These are phyloP conservation scores for Zangia roseola DNA, from an alignment of 768 basidiomycete genomes.

Conservation along the genomic window DNA sequence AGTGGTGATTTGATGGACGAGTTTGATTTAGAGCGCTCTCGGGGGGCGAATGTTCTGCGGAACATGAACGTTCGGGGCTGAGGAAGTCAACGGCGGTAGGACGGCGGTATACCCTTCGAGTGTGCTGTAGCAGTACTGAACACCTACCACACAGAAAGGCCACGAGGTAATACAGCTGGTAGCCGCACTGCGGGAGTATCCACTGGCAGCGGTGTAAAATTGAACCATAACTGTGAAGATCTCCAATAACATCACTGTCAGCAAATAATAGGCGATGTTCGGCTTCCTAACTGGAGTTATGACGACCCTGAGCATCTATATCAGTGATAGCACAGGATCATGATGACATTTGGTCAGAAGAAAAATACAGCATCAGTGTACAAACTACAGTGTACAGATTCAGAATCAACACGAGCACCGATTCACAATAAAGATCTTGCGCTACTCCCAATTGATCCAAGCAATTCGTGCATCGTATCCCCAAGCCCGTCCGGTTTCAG, in stretches of 20 bases:
- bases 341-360: too few species aligned
- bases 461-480: constrained; percentile 25
- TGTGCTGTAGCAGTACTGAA: background rate
- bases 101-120: background rate
- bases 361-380: too few species aligned
- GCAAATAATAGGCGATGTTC: too few species aligned
- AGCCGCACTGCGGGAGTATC: too few species aligned
- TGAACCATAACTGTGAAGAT: background rate
- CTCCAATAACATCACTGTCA: background rate
- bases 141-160: background rate
- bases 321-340: too few species aligned
- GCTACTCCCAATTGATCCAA: constrained; percentile 11
- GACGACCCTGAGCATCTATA: too few species aligned
- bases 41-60: constrained; percentile 2
- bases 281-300: too few species aligned
- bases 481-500: constrained; percentile 29
- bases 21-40: constrained; percentile 5
- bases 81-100: background rate
- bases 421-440: constrained; percentile 16
- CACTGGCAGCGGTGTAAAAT: background rate
- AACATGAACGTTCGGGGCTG: constrained; percentile 17
- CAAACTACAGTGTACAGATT: background rate
- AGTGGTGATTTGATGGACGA: constrained; percentile 19
- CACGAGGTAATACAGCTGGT: background rate
- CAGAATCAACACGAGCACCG: background rate